These are phyloP conservation scores for Ilyonectria sp. DNA, from an alignment of 2,329 filamentous ascomycete species.

Conservation along the genomic window DNA sequence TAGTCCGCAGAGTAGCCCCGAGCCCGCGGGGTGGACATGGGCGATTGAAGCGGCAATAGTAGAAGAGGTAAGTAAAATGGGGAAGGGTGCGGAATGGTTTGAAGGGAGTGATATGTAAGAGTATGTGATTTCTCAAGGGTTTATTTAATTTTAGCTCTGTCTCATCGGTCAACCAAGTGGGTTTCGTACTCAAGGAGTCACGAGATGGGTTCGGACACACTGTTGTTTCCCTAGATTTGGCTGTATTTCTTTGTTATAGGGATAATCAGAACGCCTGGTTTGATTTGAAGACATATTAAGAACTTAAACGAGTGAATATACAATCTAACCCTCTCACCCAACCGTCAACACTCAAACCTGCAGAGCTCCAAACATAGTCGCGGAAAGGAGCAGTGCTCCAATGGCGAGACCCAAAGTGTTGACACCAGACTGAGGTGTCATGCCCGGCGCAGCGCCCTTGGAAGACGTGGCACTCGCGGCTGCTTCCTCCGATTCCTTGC, in stretches of 20 bases:
- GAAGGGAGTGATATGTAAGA: too few relatives aligned
- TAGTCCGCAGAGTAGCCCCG: too few relatives aligned
- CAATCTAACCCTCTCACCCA: not conserved
- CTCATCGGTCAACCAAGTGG: too few relatives aligned
- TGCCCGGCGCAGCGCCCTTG: slow-evolving; percentile 21
- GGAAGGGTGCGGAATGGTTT: too few relatives aligned
- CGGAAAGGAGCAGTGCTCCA: slow-evolving; percentile 52
- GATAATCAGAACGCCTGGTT: not conserved
- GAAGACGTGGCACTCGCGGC: slow-evolving; percentile 17
- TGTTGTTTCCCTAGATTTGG: not conserved
- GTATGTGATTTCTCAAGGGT: too few relatives aligned
- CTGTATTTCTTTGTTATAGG: not conserved
- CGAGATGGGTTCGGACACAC: not conserved
- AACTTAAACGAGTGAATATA: not conserved
- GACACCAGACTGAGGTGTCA: slow-evolving; percentile 30
- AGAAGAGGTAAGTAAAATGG: too few relatives aligned
- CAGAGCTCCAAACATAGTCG: slow-evolving; percentile 36
- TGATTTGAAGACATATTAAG: not conserved
- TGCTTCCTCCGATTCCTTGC: not conserved
- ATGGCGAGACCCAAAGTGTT: slow-evolving; percentile 50
- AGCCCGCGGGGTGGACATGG: too few relatives aligned
- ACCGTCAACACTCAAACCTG: slow-evolving; percentile 17
- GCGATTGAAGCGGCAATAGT: too few relatives aligned
- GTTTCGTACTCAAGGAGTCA: not conserved
- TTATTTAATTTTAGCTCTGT: too few relatives aligned